Percentiles rank a stretch among this genome's conserved stretches.
phyloP scores from a whole-genome alignment of 139 green algal genomes.

The Nannochloris sp. region DNA sequence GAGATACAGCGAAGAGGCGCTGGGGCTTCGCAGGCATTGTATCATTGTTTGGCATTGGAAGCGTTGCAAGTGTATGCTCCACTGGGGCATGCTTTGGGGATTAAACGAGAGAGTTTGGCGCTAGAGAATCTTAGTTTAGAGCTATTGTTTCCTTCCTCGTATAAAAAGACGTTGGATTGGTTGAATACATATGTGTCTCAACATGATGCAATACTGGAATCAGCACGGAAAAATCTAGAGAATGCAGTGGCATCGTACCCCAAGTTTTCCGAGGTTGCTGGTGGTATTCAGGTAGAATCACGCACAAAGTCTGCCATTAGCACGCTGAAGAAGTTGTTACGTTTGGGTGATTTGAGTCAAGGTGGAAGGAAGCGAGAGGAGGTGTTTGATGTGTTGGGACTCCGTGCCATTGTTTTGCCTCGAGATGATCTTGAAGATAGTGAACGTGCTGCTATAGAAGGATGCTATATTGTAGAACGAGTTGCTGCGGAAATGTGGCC shows the following conservation, averaged over 20 bases:
- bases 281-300: conserved; percentile 33
- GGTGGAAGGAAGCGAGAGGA: conserved; percentile 54
- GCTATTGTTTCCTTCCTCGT: conserved; percentile 79
- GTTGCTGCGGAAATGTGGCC: conserved; percentile 58
- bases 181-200: conserved; percentile 41
- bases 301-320: conserved; percentile 82
- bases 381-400: conserved; percentile 84
- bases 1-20: background rate
- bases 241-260: conserved; percentile 40
- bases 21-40: background rate
- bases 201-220: conserved; percentile 40
- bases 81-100: conserved; percentile 71
- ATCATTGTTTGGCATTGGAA: conserved; percentile 41
- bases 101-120: conserved; percentile 32
- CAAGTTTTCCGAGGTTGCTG: conserved; percentile 41
- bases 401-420: conserved; percentile 73
- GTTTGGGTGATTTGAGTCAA: conserved; percentile 45
- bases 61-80: conserved; percentile 81
- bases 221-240: conserved; percentile 38
- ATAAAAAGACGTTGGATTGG: conserved; percentile 55
- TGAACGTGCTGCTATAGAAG: conserved; percentile 17
- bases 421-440: conserved; percentile 14
- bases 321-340: conserved; percentile 91
- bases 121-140: conserved; percentile 72
- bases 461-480: conserved; percentile 70